Percentiles rank a stretch among this genome's conserved stretches.
phyloP scores from a whole-genome alignment of 371 early-diverging fungal species.

The Rhizopus delemar region DNA sequence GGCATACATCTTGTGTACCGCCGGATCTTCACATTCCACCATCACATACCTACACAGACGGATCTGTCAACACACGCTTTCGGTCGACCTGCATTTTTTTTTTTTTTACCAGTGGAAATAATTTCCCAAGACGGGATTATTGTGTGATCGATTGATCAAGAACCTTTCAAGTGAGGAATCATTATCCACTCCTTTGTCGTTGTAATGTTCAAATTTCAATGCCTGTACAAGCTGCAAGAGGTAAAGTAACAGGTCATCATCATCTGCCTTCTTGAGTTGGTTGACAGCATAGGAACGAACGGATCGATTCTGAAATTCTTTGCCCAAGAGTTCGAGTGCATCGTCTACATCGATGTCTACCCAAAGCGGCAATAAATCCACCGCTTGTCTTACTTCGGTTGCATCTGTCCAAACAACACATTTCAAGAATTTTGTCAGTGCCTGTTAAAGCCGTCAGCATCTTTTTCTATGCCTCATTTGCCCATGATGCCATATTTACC shows the following conservation, averaged over 20 bases:
- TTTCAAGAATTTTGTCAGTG: slow-evolving; percentile 94
- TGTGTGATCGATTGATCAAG: slow-evolving; percentile 79
- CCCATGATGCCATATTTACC: slow-evolving; percentile 40
- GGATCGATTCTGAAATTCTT: slow-evolving; percentile 77
- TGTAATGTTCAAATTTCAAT: slow-evolving; percentile 85
- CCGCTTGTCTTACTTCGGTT: slow-evolving; percentile 89
- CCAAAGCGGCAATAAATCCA: slow-evolving; percentile 85
- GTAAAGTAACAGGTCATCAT: slow-evolving; percentile 90
- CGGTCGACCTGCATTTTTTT: neutral
- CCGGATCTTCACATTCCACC: slow-evolving; percentile 80
- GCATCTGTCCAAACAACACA: slow-evolving; percentile 95
- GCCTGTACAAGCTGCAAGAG: slow-evolving; percentile 96
- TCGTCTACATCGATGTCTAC: slow-evolving; percentile 92
- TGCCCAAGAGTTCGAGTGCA: slow-evolving; percentile 90
- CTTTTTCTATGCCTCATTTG: neutral
- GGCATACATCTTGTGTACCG: slow-evolving; percentile 79
- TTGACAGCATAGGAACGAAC: slow-evolving; percentile 89
- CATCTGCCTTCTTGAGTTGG: slow-evolving; percentile 87
- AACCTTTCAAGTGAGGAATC: slow-evolving; percentile 86
- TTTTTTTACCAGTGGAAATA: slow-evolving; percentile 83
- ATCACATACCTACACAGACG: slow-evolving; percentile 73
- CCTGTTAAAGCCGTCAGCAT: slow-evolving; percentile 44
- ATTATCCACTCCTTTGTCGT: slow-evolving; percentile 39
- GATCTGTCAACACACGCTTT: neutral
- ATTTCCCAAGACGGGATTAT: slow-evolving; percentile 84